Conservation (phyloP, 2,329 filamentous ascomycete species). For the Drechmeria coniospora region DNA sequence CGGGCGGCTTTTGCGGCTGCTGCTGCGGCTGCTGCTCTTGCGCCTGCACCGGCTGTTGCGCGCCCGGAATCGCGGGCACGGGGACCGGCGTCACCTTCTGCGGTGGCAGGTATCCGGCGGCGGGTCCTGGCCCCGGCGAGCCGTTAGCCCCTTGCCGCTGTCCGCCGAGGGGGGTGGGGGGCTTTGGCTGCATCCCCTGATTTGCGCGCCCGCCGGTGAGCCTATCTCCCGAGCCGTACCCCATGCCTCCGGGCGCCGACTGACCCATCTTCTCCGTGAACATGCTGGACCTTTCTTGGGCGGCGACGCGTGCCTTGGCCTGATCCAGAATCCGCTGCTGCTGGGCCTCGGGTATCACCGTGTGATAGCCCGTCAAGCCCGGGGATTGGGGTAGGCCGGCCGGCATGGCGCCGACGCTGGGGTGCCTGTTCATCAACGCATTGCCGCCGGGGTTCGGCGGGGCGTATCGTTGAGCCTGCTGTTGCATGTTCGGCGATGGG, state of each 20-base stretch:
- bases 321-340: conserved; percentile 36
- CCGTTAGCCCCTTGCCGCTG: conserved; percentile 18
- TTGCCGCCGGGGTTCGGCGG: conserved; percentile 15
- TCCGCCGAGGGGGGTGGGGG: conserved; percentile 19
- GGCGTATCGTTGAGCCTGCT: conserved; percentile 15
- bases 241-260: conserved; percentile 23
- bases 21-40: conserved; percentile 1
- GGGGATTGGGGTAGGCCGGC: conserved; percentile 21
- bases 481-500: conserved; percentile 22
- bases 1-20: too few relatives aligned
- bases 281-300: conserved; percentile 25
- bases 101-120: conserved; percentile 17
- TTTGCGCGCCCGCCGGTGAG: conserved; percentile 12
- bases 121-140: conserved; percentile 16
- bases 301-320: conserved; percentile 30
- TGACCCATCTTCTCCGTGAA: conserved; percentile 32
- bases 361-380: conserved; percentile 30
- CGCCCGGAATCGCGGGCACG: conserved; percentile 25
- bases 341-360: conserved; percentile 32
- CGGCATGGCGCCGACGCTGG: conserved; percentile 17
- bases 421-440: conserved; percentile 16
- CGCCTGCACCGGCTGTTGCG: conserved; percentile 15
- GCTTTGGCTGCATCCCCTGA: conserved; percentile 17
- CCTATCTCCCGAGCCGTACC: conserved; percentile 21
- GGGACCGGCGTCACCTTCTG: conserved; percentile 29